These are phyloP conservation scores for Lathyrus tuberosus DNA, from an alignment of 306 rosid genomes.

Conservation along the genomic window DNA sequence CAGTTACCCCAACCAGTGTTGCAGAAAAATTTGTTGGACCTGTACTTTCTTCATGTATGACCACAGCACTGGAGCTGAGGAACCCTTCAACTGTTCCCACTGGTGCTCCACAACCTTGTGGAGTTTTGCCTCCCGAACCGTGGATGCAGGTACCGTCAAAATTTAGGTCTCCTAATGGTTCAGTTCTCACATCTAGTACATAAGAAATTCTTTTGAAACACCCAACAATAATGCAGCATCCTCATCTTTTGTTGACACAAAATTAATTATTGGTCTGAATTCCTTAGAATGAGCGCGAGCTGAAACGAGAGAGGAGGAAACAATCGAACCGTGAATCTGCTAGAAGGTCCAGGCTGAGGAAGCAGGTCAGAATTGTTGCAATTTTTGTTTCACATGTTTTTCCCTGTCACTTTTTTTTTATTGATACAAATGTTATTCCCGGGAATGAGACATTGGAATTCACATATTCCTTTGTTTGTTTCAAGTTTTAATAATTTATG, in stretches of 20 bases:
- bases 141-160: constrained; percentile 65
- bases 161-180: neutral
- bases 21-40: constrained; percentile 55
- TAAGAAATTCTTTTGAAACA: neutral
- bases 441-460: too few relatives aligned
- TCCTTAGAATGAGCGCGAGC: constrained; percentile 78
- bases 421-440: too few relatives aligned
- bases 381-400: constrained; percentile 8
- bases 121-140: constrained; percentile 66
- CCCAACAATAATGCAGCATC: neutral
- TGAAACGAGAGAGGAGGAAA: constrained; percentile 92
- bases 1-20: constrained; percentile 45
- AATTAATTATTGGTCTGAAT: constrained; percentile 36
- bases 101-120: constrained; percentile 48
- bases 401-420: neutral
- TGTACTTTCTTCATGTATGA: constrained; percentile 68
- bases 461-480: too few relatives aligned
- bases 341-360: constrained; percentile 95
- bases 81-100: constrained; percentile 53
- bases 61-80: constrained; percentile 62
- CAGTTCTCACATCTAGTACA: constrained; percentile 3
- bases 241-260: constrained; percentile 6
- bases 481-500: too few relatives aligned
- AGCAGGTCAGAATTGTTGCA: constrained; percentile 65
- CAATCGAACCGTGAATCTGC: constrained; percentile 99